phyloP scores from a whole-genome alignment of 352 stramenopile species.

The Pythium aristosporum region DNA sequence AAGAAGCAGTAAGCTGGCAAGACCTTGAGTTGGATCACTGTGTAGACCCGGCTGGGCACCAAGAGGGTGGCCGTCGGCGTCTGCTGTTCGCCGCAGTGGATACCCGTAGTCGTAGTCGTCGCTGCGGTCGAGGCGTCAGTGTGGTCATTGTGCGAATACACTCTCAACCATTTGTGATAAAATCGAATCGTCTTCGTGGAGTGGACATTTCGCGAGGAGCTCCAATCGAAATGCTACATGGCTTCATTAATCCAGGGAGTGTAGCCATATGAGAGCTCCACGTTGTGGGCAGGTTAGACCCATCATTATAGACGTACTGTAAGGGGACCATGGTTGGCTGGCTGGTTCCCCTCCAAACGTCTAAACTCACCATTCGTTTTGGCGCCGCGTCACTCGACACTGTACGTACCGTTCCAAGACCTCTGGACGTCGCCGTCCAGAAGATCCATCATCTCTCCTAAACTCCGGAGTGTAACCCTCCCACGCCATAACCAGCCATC shows the following conservation, averaged over 20 bases:
- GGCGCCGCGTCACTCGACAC: too few relatives aligned
- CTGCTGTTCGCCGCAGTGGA: not conserved
- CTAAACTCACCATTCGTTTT: too few relatives aligned
- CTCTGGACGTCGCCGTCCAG: constrained; percentile 1
- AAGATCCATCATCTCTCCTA: constrained; percentile 2
- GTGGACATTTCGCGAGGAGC: not conserved
- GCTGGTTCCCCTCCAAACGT: too few relatives aligned
- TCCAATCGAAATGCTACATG: not conserved
- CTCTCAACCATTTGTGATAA: not conserved
- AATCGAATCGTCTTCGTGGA: not conserved
- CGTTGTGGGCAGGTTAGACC: too few relatives aligned
- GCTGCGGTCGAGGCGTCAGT: not conserved
- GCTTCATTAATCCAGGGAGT: not conserved
- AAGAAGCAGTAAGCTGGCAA: constrained; percentile 12
- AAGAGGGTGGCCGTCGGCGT: not conserved
- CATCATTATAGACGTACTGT: too few relatives aligned
- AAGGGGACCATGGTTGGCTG: too few relatives aligned
- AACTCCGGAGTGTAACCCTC: too few relatives aligned
- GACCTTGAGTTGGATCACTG: not conserved
- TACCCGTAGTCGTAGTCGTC: not conserved
- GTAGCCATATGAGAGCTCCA: not conserved
- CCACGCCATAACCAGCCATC: too few relatives aligned
- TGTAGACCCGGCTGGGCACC: too few relatives aligned
- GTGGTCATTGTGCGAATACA: not conserved
- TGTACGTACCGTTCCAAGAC: too few relatives aligned